Conservation (phyloP, 345 rosid genomes). For the Nasturtium officinale region DNA sequence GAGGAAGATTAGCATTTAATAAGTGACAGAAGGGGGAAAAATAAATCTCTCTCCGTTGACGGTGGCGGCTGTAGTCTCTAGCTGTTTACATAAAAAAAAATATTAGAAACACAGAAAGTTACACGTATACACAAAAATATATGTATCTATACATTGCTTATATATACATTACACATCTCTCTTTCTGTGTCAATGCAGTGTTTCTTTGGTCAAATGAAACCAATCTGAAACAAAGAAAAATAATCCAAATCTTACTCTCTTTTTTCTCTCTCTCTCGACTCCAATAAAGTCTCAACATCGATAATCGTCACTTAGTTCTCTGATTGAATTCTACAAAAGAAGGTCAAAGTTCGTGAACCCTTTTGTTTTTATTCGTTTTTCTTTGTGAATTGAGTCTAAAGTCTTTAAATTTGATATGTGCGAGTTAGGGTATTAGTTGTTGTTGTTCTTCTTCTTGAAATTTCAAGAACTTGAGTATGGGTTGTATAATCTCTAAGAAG, state of each 20-base stretch:
- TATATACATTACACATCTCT: conserved; percentile 15
- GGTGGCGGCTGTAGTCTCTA: not conserved
- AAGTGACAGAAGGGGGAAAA: not conserved
- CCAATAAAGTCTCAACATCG: conserved; percentile 19
- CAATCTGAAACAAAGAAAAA: conserved; percentile 42
- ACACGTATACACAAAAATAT: not conserved
- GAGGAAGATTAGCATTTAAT: not conserved
- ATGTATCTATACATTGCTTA: not conserved
- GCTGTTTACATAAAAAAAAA: not conserved
- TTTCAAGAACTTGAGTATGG: conserved; percentile 49
- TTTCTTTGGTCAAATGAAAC: conserved; percentile 44
- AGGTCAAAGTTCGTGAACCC: conserved; percentile 13
- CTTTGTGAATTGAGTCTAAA: not conserved
- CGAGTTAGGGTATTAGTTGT: not conserved
- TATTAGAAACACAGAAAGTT: conserved; percentile 1
- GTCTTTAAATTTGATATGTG: not conserved
- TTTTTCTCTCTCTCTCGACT: conserved; percentile 20
- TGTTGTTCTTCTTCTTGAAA: conserved; percentile 7
- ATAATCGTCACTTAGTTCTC: conserved; percentile 35
- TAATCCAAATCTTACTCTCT: conserved; percentile 13
- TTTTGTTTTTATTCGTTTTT: not conserved
- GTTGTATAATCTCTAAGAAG: conserved; percentile 78
- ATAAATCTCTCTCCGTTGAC: conserved; percentile 34
- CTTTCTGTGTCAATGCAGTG: conserved; percentile 39
- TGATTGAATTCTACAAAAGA: conserved; percentile 14